Evolutionary conservation across 1,284 basidiomycete genomes (phyloP).

Genomic region (Cutaneotrichosporon curvatum): DNA sequence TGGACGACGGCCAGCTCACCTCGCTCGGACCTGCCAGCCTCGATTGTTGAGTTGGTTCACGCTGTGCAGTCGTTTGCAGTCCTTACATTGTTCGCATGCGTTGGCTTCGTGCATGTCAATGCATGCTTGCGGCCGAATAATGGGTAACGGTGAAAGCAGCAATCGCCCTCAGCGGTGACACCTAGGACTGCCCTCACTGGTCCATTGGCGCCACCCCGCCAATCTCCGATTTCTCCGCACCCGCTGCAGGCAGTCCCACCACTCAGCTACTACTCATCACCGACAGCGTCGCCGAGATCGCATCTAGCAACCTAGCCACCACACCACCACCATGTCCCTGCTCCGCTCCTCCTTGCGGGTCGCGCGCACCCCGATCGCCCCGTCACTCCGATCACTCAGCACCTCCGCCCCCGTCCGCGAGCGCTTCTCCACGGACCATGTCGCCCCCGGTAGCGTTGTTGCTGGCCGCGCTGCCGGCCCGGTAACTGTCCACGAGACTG

Average conservation of each 20-base stretch:
- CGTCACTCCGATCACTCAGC: not conserved
- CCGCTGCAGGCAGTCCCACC: not conserved
- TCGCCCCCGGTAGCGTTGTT: conserved; percentile 22
- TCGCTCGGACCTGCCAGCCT: too few species aligned
- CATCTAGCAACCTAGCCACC: not conserved
- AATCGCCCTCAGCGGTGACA: too few species aligned
- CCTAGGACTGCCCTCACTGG: not conserved
- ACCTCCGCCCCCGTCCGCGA: not conserved
- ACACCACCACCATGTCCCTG: conserved; percentile 11
- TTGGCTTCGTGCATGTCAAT: too few species aligned
- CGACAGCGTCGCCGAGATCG: not conserved
- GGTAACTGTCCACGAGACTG: conserved; percentile 19
- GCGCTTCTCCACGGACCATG: conserved; percentile 6
- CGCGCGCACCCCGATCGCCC: not conserved
- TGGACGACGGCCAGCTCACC: too few species aligned
- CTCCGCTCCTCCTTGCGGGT: conserved; percentile 9
- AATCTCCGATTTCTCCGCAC: conserved; percentile 2
- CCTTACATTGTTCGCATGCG: too few species aligned
- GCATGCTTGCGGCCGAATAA: too few species aligned
- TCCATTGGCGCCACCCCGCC: not conserved
- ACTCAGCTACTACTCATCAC: not conserved
- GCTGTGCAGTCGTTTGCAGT: too few species aligned
- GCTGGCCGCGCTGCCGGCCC: conserved; percentile 20
- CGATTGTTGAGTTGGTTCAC: too few species aligned
- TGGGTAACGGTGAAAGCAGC: too few species aligned